Conservation (phyloP, 805 yeast genomes). For the Ogataea glucozyma region DNA sequence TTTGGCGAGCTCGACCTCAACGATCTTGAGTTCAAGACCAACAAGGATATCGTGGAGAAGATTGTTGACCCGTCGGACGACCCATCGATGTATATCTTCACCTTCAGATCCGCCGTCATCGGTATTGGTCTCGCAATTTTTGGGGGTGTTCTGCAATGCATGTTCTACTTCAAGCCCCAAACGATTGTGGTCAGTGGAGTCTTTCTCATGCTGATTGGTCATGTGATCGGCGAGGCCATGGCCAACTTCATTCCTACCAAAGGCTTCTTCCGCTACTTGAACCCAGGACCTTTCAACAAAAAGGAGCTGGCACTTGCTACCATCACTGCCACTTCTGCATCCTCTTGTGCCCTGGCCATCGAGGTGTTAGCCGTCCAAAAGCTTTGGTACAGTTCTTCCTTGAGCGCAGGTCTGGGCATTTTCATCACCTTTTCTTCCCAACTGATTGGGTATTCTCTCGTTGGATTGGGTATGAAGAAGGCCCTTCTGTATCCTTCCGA, state of each 20-base stretch:
- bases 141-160: constrained; percentile 38
- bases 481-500: constrained; percentile 27
- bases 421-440: constrained; percentile 36
- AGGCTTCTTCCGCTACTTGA: constrained; percentile 27
- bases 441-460: constrained; percentile 33
- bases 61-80: constrained; percentile 37
- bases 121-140: constrained; percentile 38
- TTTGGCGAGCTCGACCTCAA: constrained; percentile 17
- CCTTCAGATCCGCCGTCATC: constrained; percentile 37
- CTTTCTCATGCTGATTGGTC: constrained; percentile 36
- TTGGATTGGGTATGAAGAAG: constrained; percentile 32
- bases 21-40: constrained; percentile 17
- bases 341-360: constrained; percentile 33
- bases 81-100: constrained; percentile 39
- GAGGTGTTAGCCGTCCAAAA: constrained; percentile 38
- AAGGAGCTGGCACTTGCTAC: constrained; percentile 47
- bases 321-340: constrained; percentile 37
- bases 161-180: constrained; percentile 39
- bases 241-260: constrained; percentile 30
- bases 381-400: constrained; percentile 31
- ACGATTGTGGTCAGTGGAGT: constrained; percentile 37
- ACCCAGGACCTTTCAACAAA: constrained; percentile 47
- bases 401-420: constrained; percentile 32
- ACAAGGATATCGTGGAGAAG: constrained; percentile 26
- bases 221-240: constrained; percentile 34